phyloP scores from a whole-genome alignment of 352 stramenopile species.

The Saprolegnia parasitica region DNA sequence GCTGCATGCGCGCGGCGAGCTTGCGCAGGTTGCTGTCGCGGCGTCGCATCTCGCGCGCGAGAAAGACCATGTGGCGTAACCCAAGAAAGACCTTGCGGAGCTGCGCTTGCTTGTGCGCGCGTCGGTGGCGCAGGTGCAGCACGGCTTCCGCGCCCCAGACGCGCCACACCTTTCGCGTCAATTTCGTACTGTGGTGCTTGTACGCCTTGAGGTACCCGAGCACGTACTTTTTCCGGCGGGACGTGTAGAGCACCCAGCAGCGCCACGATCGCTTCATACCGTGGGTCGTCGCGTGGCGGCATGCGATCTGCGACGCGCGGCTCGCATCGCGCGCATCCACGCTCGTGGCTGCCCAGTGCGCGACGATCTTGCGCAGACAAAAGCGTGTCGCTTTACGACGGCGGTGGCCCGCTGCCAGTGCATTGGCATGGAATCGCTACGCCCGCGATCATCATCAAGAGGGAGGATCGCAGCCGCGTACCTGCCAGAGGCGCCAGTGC shows the following conservation, averaged over 20 bases:
- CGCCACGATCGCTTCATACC: conserved; percentile 63
- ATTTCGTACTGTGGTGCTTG: conserved; percentile 72
- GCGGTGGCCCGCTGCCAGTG: neutral
- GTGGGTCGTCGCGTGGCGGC: neutral
- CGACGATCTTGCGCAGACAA: conserved; percentile 26
- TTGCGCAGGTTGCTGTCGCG: conserved; percentile 31
- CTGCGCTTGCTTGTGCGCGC: conserved; percentile 42
- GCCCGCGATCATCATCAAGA: neutral
- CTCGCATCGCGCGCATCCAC: neutral
- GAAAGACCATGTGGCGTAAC: conserved; percentile 38
- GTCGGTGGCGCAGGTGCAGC: conserved; percentile 41
- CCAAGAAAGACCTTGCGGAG: conserved; percentile 50
- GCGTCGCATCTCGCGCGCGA: neutral
- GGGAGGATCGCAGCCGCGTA: neutral
- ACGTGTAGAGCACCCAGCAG: conserved; percentile 77
- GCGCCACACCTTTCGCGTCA: conserved; percentile 52
- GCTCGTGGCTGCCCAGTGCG: neutral
- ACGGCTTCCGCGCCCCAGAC: conserved; percentile 44
- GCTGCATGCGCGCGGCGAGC: conserved; percentile 34
- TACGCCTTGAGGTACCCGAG: conserved; percentile 65
- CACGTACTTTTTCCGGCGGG: conserved; percentile 53
- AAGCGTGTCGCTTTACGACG: conserved; percentile 24
- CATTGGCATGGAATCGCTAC: neutral
- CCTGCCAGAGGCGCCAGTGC: conserved; percentile 42
- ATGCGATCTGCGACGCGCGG: neutral